Evolutionary conservation across 2,329 filamentous ascomycete genomes (phyloP).

Genomic region (Penicillium sp.): DNA sequence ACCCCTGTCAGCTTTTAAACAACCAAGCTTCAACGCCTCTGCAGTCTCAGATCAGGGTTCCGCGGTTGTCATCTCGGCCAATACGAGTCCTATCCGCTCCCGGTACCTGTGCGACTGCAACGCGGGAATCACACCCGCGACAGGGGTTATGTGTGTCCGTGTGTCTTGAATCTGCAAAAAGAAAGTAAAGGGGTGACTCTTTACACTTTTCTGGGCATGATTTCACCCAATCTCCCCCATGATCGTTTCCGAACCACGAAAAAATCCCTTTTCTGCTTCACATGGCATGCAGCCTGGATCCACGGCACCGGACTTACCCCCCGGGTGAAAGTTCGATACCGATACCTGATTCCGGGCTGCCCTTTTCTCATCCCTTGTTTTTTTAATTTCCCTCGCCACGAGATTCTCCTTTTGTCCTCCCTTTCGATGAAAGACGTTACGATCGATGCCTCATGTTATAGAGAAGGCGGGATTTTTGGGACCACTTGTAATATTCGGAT

Average conservation of each 20-base stretch:
- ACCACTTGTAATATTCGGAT: constrained; percentile 31
- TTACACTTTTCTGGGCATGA: not conserved
- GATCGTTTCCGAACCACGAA: constrained; percentile 23
- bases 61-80: constrained; percentile 16
- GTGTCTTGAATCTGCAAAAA: not conserved
- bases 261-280: constrained; percentile 12
- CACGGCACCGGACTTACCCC: not conserved
- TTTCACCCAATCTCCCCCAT: constrained; percentile 18
- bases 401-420: constrained; percentile 19
- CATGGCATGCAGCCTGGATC: constrained; percentile 19
- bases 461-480: constrained; percentile 37
- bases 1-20: constrained; percentile 15
- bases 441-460: constrained; percentile 49
- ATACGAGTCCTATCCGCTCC: constrained; percentile 19
- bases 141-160: constrained; percentile 6
- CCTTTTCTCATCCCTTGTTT: not conserved
- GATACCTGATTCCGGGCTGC: not conserved
- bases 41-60: constrained; percentile 14
- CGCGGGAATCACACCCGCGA: constrained; percentile 26
- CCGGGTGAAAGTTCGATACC: not conserved
- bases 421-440: constrained; percentile 43
- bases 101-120: constrained; percentile 25
- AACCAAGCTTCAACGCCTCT: constrained; percentile 19
- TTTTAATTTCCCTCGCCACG: constrained; percentile 27
- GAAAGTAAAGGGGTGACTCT: not conserved